Percentiles rank a stretch among this genome's conserved stretches.
Evolutionary conservation across 129 eudicot species (phyloP).

Genomic region (Arctium lappa): DNA sequence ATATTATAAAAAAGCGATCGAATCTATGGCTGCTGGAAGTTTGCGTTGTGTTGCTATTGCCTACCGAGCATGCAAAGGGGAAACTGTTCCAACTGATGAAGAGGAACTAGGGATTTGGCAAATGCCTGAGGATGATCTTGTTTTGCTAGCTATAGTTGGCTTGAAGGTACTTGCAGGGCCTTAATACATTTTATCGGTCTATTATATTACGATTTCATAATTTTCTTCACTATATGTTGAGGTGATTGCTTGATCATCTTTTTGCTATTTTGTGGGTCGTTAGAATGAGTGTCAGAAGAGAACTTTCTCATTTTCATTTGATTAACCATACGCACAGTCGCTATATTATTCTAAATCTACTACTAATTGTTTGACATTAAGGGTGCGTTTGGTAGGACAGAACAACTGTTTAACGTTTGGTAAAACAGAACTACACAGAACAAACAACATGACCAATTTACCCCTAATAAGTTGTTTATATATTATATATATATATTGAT

Average conservation of each 20-base stretch:
- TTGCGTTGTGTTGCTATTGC: constrained; percentile 96
- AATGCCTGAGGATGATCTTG: constrained; percentile 77
- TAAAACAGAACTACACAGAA: no score
- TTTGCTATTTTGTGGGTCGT: background rate
- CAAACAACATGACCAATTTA: no score
- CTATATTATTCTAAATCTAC: background rate
- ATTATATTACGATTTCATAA: background rate
- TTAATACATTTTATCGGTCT: background rate
- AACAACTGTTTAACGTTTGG: no score
- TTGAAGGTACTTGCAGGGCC: constrained; percentile 52
- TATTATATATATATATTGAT: no score
- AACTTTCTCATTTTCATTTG: background rate
- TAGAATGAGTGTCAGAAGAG: background rate
- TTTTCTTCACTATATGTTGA: background rate
- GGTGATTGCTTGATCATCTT: background rate
- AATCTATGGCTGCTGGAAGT: constrained; percentile 79
- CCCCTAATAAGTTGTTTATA: no score
- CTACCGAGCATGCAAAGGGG: constrained; percentile 45
- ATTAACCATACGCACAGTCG: background rate
- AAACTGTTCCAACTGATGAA: constrained; percentile 55
- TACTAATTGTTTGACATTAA: background rate
- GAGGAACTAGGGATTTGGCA: constrained; percentile 70
- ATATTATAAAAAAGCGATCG: constrained; percentile 52
- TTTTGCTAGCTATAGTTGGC: constrained; percentile 82
- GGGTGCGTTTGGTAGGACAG: background rate